Conservation (phyloP, 768 basidiomycete genomes). For the Pleurotus ostreatus region DNA sequence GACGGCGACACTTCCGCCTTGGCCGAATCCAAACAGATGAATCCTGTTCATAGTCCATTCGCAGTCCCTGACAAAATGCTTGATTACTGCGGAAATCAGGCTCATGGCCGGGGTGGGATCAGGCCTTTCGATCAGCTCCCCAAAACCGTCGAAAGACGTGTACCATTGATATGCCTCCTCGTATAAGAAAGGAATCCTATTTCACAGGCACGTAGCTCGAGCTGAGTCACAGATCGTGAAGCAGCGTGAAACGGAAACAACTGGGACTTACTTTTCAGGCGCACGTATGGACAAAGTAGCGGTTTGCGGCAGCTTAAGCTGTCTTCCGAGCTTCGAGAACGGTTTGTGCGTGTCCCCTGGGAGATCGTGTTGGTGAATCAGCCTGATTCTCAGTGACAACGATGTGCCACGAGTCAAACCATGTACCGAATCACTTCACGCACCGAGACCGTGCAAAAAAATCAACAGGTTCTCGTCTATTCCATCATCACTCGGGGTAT, state of each 20-base stretch:
- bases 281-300: conserved; percentile 79
- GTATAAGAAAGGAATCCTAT: conserved; percentile 61
- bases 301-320: conserved; percentile 85
- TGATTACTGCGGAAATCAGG: conserved; percentile 46
- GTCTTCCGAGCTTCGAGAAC: conserved; percentile 68
- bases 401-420: too few species aligned
- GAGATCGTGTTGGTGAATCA: conserved; percentile 1
- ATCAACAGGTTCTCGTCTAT: conserved; percentile 84
- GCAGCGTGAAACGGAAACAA: neutral
- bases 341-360: conserved; percentile 79
- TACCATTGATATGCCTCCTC: conserved; percentile 88
- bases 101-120: conserved; percentile 70
- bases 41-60: conserved; percentile 66
- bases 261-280: conserved; percentile 58
- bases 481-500: conserved; percentile 74
- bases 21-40: conserved; percentile 85
- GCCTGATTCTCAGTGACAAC: neutral
- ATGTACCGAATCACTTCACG: conserved; percentile 15
- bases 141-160: conserved; percentile 73
- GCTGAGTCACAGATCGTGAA: too few species aligned
- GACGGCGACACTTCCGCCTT: conserved; percentile 76
- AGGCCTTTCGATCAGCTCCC: conserved; percentile 64
- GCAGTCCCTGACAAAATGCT: conserved; percentile 56
- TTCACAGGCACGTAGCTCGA: conserved; percentile 22
- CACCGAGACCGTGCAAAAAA: conserved; percentile 84